Percentiles rank a stretch among this genome's conserved stretches.
Evolutionary conservation across 805 yeast genomes (phyloP).

Genomic region (Nakazawaea siamensis): DNA sequence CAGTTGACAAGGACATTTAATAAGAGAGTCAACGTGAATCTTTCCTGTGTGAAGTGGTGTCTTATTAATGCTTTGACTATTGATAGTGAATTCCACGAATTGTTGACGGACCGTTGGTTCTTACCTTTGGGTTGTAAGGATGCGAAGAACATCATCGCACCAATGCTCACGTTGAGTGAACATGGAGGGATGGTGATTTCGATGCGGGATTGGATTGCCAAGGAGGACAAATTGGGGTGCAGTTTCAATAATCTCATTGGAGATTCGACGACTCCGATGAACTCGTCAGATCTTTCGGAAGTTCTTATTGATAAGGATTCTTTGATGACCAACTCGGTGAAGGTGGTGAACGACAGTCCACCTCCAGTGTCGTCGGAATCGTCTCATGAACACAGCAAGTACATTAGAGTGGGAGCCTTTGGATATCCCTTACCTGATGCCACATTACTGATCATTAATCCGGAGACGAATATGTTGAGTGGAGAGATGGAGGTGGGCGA

Average conservation of each 20-base stretch:
- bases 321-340: constrained; percentile 62
- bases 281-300: constrained; percentile 43
- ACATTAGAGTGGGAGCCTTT: constrained; percentile 77
- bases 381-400: constrained; percentile 31
- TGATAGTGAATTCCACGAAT: constrained; percentile 88
- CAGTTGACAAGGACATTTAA: constrained; percentile 74
- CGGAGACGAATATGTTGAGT: constrained; percentile 74
- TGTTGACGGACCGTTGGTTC: constrained; percentile 83
- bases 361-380: constrained; percentile 31
- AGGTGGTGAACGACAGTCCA: constrained; percentile 54
- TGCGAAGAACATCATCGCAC: constrained; percentile 74
- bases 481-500: constrained; percentile 84
- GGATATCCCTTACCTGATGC: constrained; percentile 95
- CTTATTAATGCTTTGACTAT: constrained; percentile 81
- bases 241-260: constrained; percentile 28
- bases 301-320: constrained; percentile 68
- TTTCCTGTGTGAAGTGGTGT: constrained; percentile 82
- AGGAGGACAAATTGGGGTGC: constrained; percentile 54
- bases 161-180: constrained; percentile 81
- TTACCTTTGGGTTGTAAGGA: constrained; percentile 80
- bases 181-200: constrained; percentile 96
- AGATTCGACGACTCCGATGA: constrained; percentile 23
- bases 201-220: constrained; percentile 84
- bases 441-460: constrained; percentile 87
- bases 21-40: constrained; percentile 65